Conservation (phyloP, 495 filamentous ascomycete species). For the Penicillium nucicola region DNA sequence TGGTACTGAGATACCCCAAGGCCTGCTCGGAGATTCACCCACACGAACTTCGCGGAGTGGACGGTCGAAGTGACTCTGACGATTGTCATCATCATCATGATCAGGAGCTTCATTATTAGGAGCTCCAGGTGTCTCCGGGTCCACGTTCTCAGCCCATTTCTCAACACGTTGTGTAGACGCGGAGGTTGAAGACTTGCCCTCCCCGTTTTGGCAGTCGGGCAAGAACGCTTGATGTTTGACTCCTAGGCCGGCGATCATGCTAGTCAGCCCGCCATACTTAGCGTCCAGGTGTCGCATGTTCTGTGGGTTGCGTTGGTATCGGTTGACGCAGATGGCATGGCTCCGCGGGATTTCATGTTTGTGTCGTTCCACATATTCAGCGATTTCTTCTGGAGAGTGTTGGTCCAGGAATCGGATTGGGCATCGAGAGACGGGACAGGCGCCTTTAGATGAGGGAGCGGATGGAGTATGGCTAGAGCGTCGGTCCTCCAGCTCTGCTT, state of each 20-base stretch:
- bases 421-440: conserved; percentile 81
- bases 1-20: conserved; percentile 86
- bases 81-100: conserved; percentile 28
- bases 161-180: conserved; percentile 63
- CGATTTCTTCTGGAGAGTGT: conserved; percentile 87
- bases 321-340: conserved; percentile 83
- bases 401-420: conserved; percentile 87
- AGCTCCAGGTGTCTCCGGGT: conserved; percentile 27
- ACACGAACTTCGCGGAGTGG: conserved; percentile 78
- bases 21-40: conserved; percentile 83
- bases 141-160: conserved; percentile 76
- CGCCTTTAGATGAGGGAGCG: conserved; percentile 49
- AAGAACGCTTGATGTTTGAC: conserved; percentile 79
- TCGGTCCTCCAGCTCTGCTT: conserved; percentile 40
- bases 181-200: conserved; percentile 10
- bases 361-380: conserved; percentile 83
- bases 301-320: conserved; percentile 78
- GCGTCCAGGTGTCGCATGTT: conserved; percentile 82
- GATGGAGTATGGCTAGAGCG: conserved; percentile 40
- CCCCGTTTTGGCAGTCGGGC: conserved; percentile 53
- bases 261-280: conserved; percentile 85
- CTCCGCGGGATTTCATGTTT: conserved; percentile 90
- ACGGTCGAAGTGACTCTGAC: conserved; percentile 67
- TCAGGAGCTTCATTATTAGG: conserved; percentile 23
- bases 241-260: conserved; percentile 84